A percentile compares a stretch with the other conserved stretches of the same genome.
Conservation (phyloP, 768 basidiomycete species). For the Sarcodon sp. region DNA sequence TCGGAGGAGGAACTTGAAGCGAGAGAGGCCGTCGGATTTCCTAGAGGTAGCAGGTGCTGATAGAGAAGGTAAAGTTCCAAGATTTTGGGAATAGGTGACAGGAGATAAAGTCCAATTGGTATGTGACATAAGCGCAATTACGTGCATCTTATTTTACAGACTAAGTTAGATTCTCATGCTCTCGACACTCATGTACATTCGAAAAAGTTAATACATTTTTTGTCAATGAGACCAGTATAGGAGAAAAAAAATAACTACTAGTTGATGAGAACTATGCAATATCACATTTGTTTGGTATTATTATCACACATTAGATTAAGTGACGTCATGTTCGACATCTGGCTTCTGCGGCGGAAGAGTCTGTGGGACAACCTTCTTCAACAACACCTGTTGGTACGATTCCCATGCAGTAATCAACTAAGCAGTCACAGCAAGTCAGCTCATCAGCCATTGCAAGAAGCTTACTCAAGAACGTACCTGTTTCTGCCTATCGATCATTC, state of each 20-base stretch:
- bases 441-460: not conserved
- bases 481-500: slow-evolving; percentile 77
- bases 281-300: too few relatives aligned
- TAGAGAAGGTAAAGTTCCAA: slow-evolving; percentile 46
- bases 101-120: too few relatives aligned
- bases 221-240: too few relatives aligned
- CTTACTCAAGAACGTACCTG: slow-evolving; percentile 8
- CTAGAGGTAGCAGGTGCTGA: slow-evolving; percentile 53
- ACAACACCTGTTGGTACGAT: slow-evolving; percentile 59
- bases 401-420: slow-evolving; percentile 76
- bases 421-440: not conserved
- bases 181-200: too few relatives aligned
- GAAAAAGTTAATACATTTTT: too few relatives aligned
- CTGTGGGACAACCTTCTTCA: slow-evolving; percentile 29
- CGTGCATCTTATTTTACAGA: too few relatives aligned
- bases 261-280: too few relatives aligned
- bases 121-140: too few relatives aligned
- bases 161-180: too few relatives aligned
- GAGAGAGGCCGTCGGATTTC: slow-evolving; percentile 78
- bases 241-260: too few relatives aligned
- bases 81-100: slow-evolving; percentile 60
- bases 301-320: too few relatives aligned
- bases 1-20: slow-evolving; percentile 54
- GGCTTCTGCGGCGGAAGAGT: slow-evolving; percentile 1
- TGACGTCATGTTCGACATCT: too few relatives aligned